Conservation (phyloP, 2,329 filamentous ascomycete genomes). For the Cladorrhinum sp. region DNA sequence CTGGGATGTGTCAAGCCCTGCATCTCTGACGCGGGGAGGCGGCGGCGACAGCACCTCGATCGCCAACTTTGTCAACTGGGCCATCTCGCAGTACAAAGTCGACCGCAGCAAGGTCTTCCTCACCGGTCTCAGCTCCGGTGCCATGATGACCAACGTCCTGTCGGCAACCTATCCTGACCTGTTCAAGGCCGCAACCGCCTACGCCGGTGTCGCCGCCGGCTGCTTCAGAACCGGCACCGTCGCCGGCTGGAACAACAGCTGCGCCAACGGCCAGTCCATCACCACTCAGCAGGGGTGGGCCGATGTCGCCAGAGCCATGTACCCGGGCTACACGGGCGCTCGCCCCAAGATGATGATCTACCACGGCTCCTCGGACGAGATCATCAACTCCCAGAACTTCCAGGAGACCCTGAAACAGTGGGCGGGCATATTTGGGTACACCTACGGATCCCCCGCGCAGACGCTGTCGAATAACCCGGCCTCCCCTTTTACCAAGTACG, state of each 20-base stretch:
- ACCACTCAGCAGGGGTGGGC: slow-evolving; percentile 42
- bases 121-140: slow-evolving; percentile 47
- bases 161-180: slow-evolving; percentile 54
- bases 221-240: slow-evolving; percentile 47
- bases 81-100: slow-evolving; percentile 46
- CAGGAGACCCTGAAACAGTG: slow-evolving; percentile 45
- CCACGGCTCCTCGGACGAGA: slow-evolving; percentile 39
- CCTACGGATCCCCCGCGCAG: slow-evolving; percentile 27
- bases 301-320: slow-evolving; percentile 43
- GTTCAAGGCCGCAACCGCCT: slow-evolving; percentile 50
- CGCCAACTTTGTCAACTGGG: slow-evolving; percentile 53
- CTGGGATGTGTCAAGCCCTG: slow-evolving; percentile 58
- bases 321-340: slow-evolving; percentile 47
- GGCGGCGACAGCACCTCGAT: slow-evolving; percentile 51
- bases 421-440: slow-evolving; percentile 43
- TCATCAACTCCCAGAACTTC: slow-evolving; percentile 37
- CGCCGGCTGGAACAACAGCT: slow-evolving; percentile 52
- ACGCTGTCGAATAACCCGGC: slow-evolving; percentile 34
- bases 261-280: slow-evolving; percentile 48
- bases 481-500: slow-evolving; percentile 37
- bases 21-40: slow-evolving; percentile 48
- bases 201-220: slow-evolving; percentile 53
- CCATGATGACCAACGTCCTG: slow-evolving; percentile 55
- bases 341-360: slow-evolving; percentile 38
- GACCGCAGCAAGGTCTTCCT: slow-evolving; percentile 48